phyloP scores from a whole-genome alignment of 495 filamentous ascomycete species.

The Penicillium herquei region DNA sequence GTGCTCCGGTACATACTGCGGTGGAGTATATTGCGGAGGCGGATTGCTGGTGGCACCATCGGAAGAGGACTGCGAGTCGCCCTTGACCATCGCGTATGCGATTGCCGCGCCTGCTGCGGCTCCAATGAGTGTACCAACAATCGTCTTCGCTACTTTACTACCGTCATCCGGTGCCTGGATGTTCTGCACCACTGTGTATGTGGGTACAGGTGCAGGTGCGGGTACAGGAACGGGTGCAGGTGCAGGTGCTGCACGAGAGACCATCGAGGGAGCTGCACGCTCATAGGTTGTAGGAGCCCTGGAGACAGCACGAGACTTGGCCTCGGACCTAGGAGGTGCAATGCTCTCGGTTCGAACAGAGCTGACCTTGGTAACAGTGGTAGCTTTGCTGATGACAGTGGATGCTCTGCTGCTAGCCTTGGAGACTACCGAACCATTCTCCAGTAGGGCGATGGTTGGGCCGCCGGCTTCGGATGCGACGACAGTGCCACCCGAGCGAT shows the following conservation, averaged over 20 bases:
- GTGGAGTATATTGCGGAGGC: slow-evolving; percentile 25
- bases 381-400: slow-evolving; percentile 24
- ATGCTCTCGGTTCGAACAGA: slow-evolving; percentile 31
- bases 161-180: slow-evolving; percentile 37
- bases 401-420: slow-evolving; percentile 11
- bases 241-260: slow-evolving; percentile 24
- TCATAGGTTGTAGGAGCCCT: slow-evolving; percentile 32
- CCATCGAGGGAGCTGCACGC: slow-evolving; percentile 22
- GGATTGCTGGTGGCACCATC: slow-evolving; percentile 16
- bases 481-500: slow-evolving; percentile 32
- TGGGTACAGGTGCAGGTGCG: slow-evolving; percentile 12
- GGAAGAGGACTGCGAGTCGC: slow-evolving; percentile 36
- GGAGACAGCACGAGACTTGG: slow-evolving; percentile 29
- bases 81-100: slow-evolving; percentile 67
- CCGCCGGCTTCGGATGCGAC: slow-evolving; percentile 27
- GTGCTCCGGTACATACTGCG: slow-evolving; percentile 29
- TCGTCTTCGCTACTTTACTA: slow-evolving; percentile 47
- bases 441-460: slow-evolving; percentile 34
- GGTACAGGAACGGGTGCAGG: slow-evolving; percentile 10
- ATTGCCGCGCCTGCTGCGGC: slow-evolving; percentile 73
- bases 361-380: slow-evolving; percentile 29
- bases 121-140: slow-evolving; percentile 74
- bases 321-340: slow-evolving; percentile 27
- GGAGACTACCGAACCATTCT: slow-evolving; percentile 38
- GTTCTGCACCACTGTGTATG: slow-evolving; percentile 17